These are phyloP conservation scores for Niebla homalea DNA, from an alignment of 495 filamentous ascomycete species.

Conservation along the genomic window DNA sequence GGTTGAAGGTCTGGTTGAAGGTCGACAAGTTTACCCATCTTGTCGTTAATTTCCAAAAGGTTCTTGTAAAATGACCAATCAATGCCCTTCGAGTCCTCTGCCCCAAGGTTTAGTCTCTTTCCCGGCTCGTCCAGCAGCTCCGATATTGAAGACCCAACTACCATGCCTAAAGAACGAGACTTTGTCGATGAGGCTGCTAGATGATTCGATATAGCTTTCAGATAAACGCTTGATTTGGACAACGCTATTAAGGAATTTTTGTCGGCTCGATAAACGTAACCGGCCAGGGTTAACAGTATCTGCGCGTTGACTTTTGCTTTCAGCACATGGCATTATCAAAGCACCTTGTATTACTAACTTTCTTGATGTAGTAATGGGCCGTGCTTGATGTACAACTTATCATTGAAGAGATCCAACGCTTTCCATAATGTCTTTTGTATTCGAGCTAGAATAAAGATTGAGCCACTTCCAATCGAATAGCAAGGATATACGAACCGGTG, in stretches of 20 bases:
- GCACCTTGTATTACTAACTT: conserved; percentile 34
- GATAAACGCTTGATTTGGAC: conserved; percentile 55
- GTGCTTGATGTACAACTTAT: conserved; percentile 77
- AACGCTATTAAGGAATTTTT: conserved; percentile 47
- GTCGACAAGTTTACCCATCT: conserved; percentile 43
- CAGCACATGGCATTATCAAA: conserved; percentile 10
- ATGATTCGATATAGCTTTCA: conserved; percentile 73
- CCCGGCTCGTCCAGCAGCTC: conserved; percentile 62
- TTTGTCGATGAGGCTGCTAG: conserved; percentile 60
- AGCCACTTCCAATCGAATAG: neutral
- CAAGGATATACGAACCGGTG: conserved; percentile 26
- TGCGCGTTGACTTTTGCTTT: conserved; percentile 57
- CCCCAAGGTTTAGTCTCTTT: conserved; percentile 66
- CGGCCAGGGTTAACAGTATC: conserved; percentile 61
- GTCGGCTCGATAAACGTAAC: conserved; percentile 53
- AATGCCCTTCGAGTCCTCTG: conserved; percentile 58
- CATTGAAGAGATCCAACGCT: conserved; percentile 64
- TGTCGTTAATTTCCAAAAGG: conserved; percentile 50
- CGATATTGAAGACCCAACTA: conserved; percentile 71
- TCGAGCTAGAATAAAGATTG: conserved; percentile 13
- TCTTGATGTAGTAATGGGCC: conserved; percentile 74
- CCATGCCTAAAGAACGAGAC: conserved; percentile 79
- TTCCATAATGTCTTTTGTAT: conserved; percentile 44
- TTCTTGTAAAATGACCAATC: conserved; percentile 70
- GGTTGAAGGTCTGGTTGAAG: conserved; percentile 18